Conservation (phyloP, 2,329 filamentous ascomycete genomes). For the Alternaria sp. region DNA sequence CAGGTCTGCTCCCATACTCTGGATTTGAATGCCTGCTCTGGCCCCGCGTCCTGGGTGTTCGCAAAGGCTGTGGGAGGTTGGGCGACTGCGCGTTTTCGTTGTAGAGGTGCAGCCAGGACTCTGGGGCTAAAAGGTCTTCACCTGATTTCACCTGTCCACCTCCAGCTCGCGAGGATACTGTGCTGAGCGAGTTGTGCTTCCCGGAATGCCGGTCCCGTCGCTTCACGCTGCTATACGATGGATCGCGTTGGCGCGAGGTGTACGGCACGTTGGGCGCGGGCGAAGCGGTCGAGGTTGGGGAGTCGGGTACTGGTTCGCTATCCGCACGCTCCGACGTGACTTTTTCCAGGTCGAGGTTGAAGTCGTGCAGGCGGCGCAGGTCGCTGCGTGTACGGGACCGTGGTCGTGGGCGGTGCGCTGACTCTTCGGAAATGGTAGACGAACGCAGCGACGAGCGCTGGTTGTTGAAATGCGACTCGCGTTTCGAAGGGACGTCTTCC, state of each 20-base stretch:
- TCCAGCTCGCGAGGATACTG: slow-evolving; percentile 7
- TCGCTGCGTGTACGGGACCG: slow-evolving; percentile 23
- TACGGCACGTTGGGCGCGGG: slow-evolving; percentile 29
- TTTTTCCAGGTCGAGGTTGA: slow-evolving; percentile 21
- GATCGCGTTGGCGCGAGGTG: slow-evolving; percentile 5
- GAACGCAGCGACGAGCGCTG: slow-evolving; percentile 46
- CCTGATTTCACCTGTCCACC: background rate
- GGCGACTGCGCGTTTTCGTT: slow-evolving; percentile 16
- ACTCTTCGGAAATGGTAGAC: slow-evolving; percentile 17
- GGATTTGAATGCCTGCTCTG: slow-evolving; percentile 9
- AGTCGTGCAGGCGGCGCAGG: slow-evolving; percentile 26
- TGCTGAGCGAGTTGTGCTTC: slow-evolving; percentile 12
- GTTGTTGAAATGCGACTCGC: slow-evolving; percentile 45
- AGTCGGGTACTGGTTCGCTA: slow-evolving; percentile 15
- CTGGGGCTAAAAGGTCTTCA: slow-evolving; percentile 12
- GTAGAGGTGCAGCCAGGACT: slow-evolving; percentile 20
- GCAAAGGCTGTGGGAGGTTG: slow-evolving; percentile 6
- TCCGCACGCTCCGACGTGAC: slow-evolving; percentile 22
- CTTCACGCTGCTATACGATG: slow-evolving; percentile 4
- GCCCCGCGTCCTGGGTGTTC: slow-evolving; percentile 7
- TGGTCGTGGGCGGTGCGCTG: slow-evolving; percentile 22
- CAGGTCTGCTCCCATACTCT: slow-evolving; percentile 10
- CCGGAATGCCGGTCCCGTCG: slow-evolving; percentile 5
- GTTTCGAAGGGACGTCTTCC: slow-evolving; percentile 31
- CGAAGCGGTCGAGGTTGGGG: slow-evolving; percentile 14